These are phyloP conservation scores for Rhodotorula sp. DNA, from an alignment of 1,284 basidiomycete genomes.

Conservation along the genomic window DNA sequence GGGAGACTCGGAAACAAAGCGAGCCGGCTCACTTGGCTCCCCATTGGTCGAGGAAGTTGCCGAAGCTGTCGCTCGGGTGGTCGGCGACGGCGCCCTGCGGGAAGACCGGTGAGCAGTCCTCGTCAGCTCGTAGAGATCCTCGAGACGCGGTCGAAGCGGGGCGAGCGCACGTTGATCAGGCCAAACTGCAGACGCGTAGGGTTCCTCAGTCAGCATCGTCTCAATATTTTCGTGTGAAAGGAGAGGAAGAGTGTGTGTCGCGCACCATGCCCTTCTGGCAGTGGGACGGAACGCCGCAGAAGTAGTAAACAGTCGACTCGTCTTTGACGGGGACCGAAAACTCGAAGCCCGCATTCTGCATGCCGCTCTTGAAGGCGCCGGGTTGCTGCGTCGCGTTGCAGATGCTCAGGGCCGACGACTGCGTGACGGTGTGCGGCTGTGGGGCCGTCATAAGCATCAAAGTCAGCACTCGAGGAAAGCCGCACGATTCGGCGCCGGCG, in stretches of 20 bases:
- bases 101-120: neutral
- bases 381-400: constrained; percentile 27
- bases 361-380: constrained; percentile 29
- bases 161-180: constrained; percentile 19
- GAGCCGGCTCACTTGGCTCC: neutral
- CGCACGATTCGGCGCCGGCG: no score
- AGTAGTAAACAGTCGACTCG: constrained; percentile 22
- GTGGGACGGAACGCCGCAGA: constrained; percentile 29
- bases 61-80: neutral
- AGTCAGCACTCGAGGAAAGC: neutral
- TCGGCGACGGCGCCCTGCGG: neutral
- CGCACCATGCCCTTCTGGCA: constrained; percentile 35
- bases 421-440: constrained; percentile 37
- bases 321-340: constrained; percentile 16
- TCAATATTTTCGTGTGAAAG: neutral
- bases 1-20: no score
- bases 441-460: no score
- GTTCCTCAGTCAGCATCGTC: neutral
- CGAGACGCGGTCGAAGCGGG: neutral
- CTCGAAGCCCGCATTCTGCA: constrained; percentile 27
- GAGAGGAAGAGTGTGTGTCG: neutral
- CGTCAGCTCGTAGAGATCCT: neutral
- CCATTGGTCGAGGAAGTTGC: neutral
- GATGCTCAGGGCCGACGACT: constrained; percentile 23
- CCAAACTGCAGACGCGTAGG: constrained; percentile 1